These are phyloP conservation scores for Cucumis cinereus DNA, from an alignment of 306 rosid species.

Conservation along the genomic window DNA sequence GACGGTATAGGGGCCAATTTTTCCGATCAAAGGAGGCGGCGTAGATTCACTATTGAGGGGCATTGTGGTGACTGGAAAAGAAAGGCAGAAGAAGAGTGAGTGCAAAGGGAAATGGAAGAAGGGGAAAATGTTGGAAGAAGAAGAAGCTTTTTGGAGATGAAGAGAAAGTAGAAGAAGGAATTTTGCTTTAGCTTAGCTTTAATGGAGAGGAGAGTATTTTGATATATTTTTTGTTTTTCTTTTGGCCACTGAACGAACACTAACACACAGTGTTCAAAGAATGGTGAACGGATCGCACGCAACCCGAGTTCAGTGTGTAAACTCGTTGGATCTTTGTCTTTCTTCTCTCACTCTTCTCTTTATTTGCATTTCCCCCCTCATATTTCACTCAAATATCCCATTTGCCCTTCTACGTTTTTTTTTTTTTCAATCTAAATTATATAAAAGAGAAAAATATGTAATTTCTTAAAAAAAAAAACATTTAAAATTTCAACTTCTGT, in stretches of 20 bases:
- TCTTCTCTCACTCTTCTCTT: not conserved
- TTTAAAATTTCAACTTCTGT: too few relatives aligned
- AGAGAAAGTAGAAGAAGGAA: not conserved
- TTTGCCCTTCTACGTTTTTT: not conserved
- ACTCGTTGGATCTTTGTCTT: slow-evolving; percentile 14
- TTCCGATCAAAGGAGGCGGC: slow-evolving; percentile 83
- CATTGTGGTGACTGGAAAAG: slow-evolving; percentile 29
- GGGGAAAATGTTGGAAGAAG: not conserved
- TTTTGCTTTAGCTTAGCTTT: not conserved
- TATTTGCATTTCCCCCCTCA: not conserved
- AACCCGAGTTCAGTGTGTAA: slow-evolving; percentile 18
- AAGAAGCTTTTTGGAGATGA: not conserved
- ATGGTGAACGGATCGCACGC: slow-evolving; percentile 20
- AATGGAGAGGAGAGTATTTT: not conserved
- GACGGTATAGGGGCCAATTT: slow-evolving; percentile 96
- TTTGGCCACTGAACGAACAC: not conserved
- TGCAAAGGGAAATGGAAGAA: not conserved
- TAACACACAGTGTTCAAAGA: not conserved
- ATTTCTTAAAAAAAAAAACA: too few relatives aligned
- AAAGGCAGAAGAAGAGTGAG: not conserved
- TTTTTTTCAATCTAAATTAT: too few relatives aligned
- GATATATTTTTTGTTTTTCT: not conserved
- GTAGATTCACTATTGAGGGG: slow-evolving; percentile 54
- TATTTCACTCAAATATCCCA: not conserved
- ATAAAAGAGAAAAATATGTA: too few relatives aligned